Base-by-base conservation (phyloP, 306 rosid genomes). In the Bauhinia variegata region DNA sequence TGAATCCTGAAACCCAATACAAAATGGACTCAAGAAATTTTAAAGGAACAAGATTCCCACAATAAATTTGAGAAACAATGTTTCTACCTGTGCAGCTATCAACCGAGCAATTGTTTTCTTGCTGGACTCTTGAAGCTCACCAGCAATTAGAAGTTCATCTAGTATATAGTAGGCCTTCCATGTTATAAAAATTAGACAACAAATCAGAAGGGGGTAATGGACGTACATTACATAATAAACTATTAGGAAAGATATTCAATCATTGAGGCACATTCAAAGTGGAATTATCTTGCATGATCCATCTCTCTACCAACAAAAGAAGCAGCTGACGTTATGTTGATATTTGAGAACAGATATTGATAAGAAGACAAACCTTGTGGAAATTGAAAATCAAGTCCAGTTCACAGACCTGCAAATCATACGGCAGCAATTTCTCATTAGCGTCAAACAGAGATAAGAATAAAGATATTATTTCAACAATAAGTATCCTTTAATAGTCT, bases 111-210 rank as follows among this genome's bases (percentile, higher is more conserved):
- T 78, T 11, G 91, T 87, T 84, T 85, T 92, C 91, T 89, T 92
- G 95, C 98, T 92, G 0, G 98, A 82, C 68, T 92, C 98, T 79
- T 92, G 98, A 71, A 92, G 96, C 72, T 92, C 98, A 11, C 96
- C 98, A 11, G 98, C 98, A 69, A 92, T 85, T 69, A 92, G 72
- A 80, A 92, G 67, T 79, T 92, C 98, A 61, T 92, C 98, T 32
- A 89, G 86, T 78, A 92, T 84, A 68, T 89, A 92, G 69, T 92
- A 89, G 55, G 96, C 98, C 98, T 92, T 73, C 43, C 66, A 69
- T 59, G 79, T 78, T 74, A 30, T 13, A 31, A 49, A 48, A 32
- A 75, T 39, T 28, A 53, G 19, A 60, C 5, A 71, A 51, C 54
- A 49, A 9, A 32, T 72, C 58, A 76, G 70, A 81, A 30, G 44